These are phyloP conservation scores for Lactarius psammicola DNA, from an alignment of 768 basidiomycete species.

Conservation along the genomic window DNA sequence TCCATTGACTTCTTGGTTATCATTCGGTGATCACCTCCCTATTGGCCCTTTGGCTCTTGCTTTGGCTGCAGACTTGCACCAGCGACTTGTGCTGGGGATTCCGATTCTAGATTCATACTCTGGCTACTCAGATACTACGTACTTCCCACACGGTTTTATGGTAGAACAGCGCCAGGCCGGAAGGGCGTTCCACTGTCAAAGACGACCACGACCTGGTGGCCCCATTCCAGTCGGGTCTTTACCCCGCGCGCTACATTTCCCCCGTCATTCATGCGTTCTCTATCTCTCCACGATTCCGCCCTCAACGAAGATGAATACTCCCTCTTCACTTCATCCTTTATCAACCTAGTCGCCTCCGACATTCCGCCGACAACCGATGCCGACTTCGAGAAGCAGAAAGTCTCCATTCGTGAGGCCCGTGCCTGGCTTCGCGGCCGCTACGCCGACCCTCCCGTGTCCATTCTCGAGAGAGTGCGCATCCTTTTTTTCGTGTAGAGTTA, in stretches of 20 bases:
- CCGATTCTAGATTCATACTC: too few species aligned
- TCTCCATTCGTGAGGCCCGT: constrained; percentile 64
- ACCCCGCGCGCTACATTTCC: background rate
- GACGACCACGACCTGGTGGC: too few species aligned
- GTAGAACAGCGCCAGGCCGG: too few species aligned
- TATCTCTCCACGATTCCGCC: constrained; percentile 71
- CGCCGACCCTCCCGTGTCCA: constrained; percentile 46
- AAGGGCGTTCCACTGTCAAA: too few species aligned
- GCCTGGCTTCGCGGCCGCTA: constrained; percentile 78
- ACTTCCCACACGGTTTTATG: too few species aligned
- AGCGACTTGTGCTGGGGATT: too few species aligned
- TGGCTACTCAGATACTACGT: too few species aligned
- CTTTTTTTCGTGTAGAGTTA: background rate
- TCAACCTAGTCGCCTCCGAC: constrained; percentile 37
- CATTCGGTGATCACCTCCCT: too few species aligned
- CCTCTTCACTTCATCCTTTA: constrained; percentile 60
- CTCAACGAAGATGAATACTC: constrained; percentile 71
- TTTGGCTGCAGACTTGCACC: too few species aligned
- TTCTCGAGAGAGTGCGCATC: constrained; percentile 57
- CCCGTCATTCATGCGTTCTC: constrained; percentile 51
- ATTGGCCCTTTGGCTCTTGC: too few species aligned
- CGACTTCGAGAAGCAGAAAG: constrained; percentile 51
- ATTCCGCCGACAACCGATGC: constrained; percentile 39
- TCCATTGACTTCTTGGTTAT: too few species aligned
- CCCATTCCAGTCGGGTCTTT: too few species aligned